These are phyloP conservation scores for Hypoxylon sp. DNA, from an alignment of 2,329 filamentous ascomycete genomes.

Conservation along the genomic window DNA sequence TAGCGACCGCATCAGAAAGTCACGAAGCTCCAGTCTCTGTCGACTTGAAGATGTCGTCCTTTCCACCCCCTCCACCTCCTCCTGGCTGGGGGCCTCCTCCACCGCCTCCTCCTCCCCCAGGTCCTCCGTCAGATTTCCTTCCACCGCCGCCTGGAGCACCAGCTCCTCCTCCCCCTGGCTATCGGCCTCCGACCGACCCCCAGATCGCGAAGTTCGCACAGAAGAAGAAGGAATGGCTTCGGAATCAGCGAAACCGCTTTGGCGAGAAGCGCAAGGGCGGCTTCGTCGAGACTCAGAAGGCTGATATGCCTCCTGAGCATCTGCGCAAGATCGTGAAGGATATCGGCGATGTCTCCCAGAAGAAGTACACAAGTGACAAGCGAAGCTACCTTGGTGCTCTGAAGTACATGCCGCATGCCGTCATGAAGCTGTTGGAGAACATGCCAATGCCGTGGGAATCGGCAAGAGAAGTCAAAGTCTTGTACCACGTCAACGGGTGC, in stretches of 20 bases:
- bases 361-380: conserved; percentile 99
- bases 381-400: conserved; percentile 95
- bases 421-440: conserved; percentile 96
- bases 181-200: conserved; percentile 83
- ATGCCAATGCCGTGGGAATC: conserved; percentile 99
- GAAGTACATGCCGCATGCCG: conserved; percentile 99
- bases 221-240: conserved; percentile 99
- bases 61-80: conserved; percentile 69
- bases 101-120: conserved; percentile 69
- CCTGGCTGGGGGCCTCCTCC: conserved; percentile 69
- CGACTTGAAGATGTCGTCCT: conserved; percentile 63
- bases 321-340: conserved; percentile 98
- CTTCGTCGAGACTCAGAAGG: conserved; percentile 98
- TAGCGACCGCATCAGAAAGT: conserved; percentile 51
- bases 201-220: conserved; percentile 95
- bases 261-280: conserved; percentile 97
- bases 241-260: conserved; percentile 90
- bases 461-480: conserved; percentile 93
- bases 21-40: conserved; percentile 45
- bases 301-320: conserved; percentile 98
- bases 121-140: conserved; percentile 68
- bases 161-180: conserved; percentile 87
- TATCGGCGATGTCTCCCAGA: conserved; percentile 98
- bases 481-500: conserved; percentile 98
- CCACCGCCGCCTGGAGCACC: conserved; percentile 70